phyloP scores from a whole-genome alignment of 169 alveolate species.

The Miamiensis avidus region DNA sequence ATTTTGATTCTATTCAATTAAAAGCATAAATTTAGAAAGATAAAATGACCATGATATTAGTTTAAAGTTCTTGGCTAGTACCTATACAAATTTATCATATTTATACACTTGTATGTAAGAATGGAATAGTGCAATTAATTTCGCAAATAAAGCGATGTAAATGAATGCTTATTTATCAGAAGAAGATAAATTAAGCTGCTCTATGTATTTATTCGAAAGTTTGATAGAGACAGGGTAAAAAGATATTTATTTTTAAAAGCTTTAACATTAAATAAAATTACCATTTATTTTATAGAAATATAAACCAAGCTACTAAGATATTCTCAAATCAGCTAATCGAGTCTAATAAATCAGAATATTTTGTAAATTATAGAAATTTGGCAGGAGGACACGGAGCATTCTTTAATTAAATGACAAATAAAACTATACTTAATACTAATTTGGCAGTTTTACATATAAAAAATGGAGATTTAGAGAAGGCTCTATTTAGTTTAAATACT shows the following conservation, averaged over 20 bases:
- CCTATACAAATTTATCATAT: neutral
- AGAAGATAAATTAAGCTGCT: neutral
- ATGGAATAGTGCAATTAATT: neutral
- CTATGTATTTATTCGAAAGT: neutral
- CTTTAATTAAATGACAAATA: neutral
- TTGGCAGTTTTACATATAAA: no score
- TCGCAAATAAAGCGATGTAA: neutral
- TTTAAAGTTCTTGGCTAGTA: neutral
- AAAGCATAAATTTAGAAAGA: neutral
- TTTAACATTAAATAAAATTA: no score
- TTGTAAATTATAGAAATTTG: neutral
- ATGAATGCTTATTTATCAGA: neutral
- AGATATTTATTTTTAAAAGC: no score
- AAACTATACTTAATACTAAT: neutral
- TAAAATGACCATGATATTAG: no score
- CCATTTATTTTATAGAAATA: neutral
- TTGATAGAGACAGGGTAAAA: neutral
- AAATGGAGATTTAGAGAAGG: neutral
- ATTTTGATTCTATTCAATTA: no score
- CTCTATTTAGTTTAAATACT: neutral
- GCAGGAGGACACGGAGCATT: neutral
- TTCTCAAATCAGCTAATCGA: neutral
- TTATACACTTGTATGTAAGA: neutral
- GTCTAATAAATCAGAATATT: neutral
- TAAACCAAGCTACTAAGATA: neutral